Evolutionary conservation across 345 rosid genomes (phyloP), one percentile per base, ranked within the genome.

Genomic region (Eucalyptus sp.): DNA sequence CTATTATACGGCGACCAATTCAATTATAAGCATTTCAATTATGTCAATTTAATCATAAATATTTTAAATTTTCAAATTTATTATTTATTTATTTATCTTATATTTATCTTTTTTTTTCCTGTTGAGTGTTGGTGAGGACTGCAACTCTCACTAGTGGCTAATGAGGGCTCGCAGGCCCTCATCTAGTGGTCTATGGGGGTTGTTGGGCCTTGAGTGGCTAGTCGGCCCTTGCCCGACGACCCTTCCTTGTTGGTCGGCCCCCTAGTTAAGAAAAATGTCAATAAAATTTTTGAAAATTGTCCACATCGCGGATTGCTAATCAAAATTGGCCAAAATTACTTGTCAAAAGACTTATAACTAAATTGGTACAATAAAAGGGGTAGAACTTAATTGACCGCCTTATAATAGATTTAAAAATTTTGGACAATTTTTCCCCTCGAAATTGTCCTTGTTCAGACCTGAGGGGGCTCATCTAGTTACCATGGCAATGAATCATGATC

Each of bases 351-450:
- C 29, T 56, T 56, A 56, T 24, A 24, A 56, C 0, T 56, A 7
- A 64, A n/a, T 64, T n/a, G 37, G 2, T 31, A 64, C 3, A 64
- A 6, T n/a, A 3, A 64, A 64, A n/a, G 5, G 5, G 14, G 33
- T 1, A 4, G 10, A 31, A 64, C 37, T 14, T 7, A 64, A 64
- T 64, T 64, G 37, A 7, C 20, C 6, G 0, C 18, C 10, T 0
- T 15, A 14, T 15, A n/a, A n/a, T 31, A n/a, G 9, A 3, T n/a
- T 31, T 64, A 64, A 8, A 31, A 64, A n/a, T 14, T 64, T 64
- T n/a, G 17, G 76, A 16, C 22, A 66, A 66, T 15, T 66, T 66
- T 66, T 4, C 43, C 43, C 12, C 11, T 31, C 2, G 79, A 31
- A 31, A 16, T 16, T 66, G 22, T 31, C 20, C 76, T 66, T n/a